Evolutionary conservation across 176 grass and related monocot genomes (phyloP).

Genomic region (barley (Hordeum vulgare)): MorexV3_pseudomolecules_assembly NC_058524.1:435682520-435683019

Average conservation of each 20-base stretch:
- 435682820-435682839: not conserved
- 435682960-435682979: not conserved
- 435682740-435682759: not conserved
- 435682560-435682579: no score
- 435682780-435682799: not conserved
- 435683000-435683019: slow-evolving; percentile 15
- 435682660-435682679: not conserved
- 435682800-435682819: not conserved
- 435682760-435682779: not conserved
- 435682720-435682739: not conserved
- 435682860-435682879: not conserved
- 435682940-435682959: not conserved
- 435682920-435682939: not conserved
- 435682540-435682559: no score
- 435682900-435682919: not conserved
- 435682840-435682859: not conserved
- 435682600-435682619: not conserved
- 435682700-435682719: not conserved
- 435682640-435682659: not conserved
- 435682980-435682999: not conserved
- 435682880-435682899: not conserved
- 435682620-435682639: not conserved
- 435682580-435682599: not conserved
- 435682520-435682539: no score
- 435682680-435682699: not conserved